Base-by-base conservation (phyloP, 1,284 basidiomycete genomes). In the Ceraceosorus bombacis region DNA sequence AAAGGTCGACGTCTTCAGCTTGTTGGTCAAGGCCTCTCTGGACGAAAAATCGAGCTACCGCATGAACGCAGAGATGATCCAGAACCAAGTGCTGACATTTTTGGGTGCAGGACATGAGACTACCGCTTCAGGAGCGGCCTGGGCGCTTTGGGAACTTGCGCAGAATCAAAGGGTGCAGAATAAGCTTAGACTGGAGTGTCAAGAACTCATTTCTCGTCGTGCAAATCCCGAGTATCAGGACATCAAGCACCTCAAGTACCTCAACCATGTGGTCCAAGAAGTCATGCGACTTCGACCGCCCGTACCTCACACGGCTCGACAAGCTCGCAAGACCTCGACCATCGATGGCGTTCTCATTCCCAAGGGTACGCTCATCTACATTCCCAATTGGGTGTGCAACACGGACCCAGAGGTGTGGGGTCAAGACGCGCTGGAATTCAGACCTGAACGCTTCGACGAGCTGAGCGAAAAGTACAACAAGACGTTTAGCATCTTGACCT, bases 121-220 rank as follows among this genome's bases (percentile, higher is more conserved):
- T 0, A 86, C 85, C 0, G 84, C 84, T 0, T 85, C 84, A 0
- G 84, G 86, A 0, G 79, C 88, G 0, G 83, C 85, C 5, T 91
- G 88, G 88, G 84, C 83, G 59, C 78, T 89, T 1, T 86, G 85
- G 72, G 82, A 83, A 37, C 83, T 90, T 15, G 80, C 85, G 0
- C 80, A 79, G 41, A 72, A 83, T 55, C 83, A 81, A 0, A 78
- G 79, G 0, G 78, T 81, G 6, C 89, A 90, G 73, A 66, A 70
- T n/a, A 78, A 78, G 40, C 80, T 90, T 1, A 82, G 86, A 4
- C 76, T 77, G 5, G 85, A 85, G 54, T 74, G 87, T 46, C 67
- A 72, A 15, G 67, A 64, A 53, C 52, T 72, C 15, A 58, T 73
- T 53, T 56, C 64, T 10, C 52, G 58, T 9, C 62, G 66, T 49